Conservation (phyloP, 1,284 basidiomycete species). For the Afroboletus lepidellus region DNA sequence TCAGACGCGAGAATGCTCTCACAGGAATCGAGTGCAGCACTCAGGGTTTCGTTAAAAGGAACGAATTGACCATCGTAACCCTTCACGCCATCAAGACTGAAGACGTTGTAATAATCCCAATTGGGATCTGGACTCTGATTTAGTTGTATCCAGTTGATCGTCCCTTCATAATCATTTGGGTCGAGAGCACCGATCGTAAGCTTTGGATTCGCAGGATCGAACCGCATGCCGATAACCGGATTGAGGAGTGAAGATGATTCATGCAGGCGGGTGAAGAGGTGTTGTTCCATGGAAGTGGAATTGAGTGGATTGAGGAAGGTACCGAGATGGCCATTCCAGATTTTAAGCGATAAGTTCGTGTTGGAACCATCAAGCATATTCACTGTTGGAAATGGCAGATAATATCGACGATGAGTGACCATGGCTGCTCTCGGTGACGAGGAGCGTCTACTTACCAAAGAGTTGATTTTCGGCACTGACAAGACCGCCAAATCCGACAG, state of each 20-base stretch:
- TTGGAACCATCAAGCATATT: constrained; percentile 25
- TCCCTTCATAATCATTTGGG: constrained; percentile 33
- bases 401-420: background rate
- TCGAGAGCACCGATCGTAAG: constrained; percentile 34
- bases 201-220: constrained; percentile 30
- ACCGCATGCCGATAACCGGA: constrained; percentile 33
- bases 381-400: constrained; percentile 9
- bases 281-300: constrained; percentile 2
- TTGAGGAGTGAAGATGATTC: constrained; percentile 27
- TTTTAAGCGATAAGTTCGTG: background rate
- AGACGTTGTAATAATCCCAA: constrained; percentile 19
- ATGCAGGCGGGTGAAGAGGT: constrained; percentile 22
- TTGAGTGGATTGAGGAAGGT: constrained; percentile 28
- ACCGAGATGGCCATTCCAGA: constrained; percentile 30
- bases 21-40: constrained; percentile 27
- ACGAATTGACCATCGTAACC: constrained; percentile 31
- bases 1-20: background rate
- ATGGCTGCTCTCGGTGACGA: background rate
- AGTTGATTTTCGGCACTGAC: constrained; percentile 7
- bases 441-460: constrained; percentile 18
- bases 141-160: constrained; percentile 33
- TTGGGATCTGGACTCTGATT: constrained; percentile 17
- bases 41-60: constrained; percentile 19
- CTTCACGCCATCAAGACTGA: constrained; percentile 31
- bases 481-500: constrained; percentile 27